Evolutionary conservation across 257 asterid genomes (phyloP).

Genomic region (Rubia yunnanensis): DNA sequence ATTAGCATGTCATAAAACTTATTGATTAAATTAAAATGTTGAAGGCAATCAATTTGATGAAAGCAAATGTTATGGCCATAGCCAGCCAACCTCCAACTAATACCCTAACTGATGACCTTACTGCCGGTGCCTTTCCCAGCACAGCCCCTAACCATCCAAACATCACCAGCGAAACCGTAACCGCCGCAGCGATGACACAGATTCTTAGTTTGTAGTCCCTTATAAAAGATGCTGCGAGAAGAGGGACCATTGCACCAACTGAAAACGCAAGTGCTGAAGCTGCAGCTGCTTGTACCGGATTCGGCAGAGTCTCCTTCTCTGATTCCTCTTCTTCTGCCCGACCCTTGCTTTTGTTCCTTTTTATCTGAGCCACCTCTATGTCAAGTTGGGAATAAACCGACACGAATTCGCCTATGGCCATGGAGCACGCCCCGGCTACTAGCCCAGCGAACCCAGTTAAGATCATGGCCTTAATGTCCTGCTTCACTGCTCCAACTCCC

Average conservation of each 20-base stretch:
- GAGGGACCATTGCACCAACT: slow-evolving; percentile 66
- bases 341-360: slow-evolving; percentile 23
- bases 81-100: slow-evolving; percentile 86
- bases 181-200: slow-evolving; percentile 50
- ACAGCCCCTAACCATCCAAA: slow-evolving; percentile 74
- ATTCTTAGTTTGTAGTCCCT: slow-evolving; percentile 52
- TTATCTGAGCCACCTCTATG: slow-evolving; percentile 56
- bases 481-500: slow-evolving; percentile 80
- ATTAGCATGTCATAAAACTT: neutral
- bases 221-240: slow-evolving; percentile 66
- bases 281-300: slow-evolving; percentile 67
- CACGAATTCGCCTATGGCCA: slow-evolving; percentile 86
- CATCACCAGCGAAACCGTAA: slow-evolving; percentile 42
- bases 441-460: slow-evolving; percentile 73
- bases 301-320: slow-evolving; percentile 40
- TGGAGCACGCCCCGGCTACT: slow-evolving; percentile 79
- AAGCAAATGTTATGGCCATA: slow-evolving; percentile 71
- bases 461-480: slow-evolving; percentile 70
- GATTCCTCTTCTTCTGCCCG: slow-evolving; percentile 12
- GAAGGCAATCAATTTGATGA: slow-evolving; percentile 48
- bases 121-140: slow-evolving; percentile 52
- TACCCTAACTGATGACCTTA: slow-evolving; percentile 48
- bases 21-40: neutral
- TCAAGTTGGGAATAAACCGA: slow-evolving; percentile 83
- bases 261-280: slow-evolving; percentile 75